Evolutionary conservation across 176 grass and related monocot species (phyloP).

Genomic region (Puccinellia tenuiflora): DNA sequence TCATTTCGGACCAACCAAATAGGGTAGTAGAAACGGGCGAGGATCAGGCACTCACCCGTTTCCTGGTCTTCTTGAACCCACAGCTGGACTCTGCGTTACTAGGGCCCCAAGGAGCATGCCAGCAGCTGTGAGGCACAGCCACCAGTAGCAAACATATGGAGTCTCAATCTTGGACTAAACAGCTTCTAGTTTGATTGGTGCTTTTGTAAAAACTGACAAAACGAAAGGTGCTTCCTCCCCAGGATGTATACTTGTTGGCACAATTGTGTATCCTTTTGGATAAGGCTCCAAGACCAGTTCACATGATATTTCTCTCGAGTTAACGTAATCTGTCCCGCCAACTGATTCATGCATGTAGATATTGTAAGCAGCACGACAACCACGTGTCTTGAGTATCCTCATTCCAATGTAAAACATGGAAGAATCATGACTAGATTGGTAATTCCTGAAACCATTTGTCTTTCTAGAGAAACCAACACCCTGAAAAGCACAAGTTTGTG

Average conservation of each 20-base stretch:
- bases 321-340: constrained; percentile 95
- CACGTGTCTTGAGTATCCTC: constrained; percentile 97
- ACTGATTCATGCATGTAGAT: constrained; percentile 99
- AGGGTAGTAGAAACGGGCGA: neutral
- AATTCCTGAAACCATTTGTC: constrained; percentile 85
- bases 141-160: constrained; percentile 10
- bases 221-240: constrained; percentile 99
- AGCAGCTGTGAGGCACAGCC: constrained; percentile 19
- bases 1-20: neutral
- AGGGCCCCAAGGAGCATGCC: neutral
- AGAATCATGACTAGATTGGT: constrained; percentile 93
- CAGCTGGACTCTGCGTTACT: constrained; percentile 23
- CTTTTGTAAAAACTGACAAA: constrained; percentile 98
- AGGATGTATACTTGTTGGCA: constrained; percentile 95
- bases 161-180: constrained; percentile 47
- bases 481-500: constrained; percentile 46
- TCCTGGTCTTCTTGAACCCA: constrained; percentile 19
- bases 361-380: constrained; percentile 90
- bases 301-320: constrained; percentile 97
- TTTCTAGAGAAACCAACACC: constrained; percentile 97
- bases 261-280: constrained; percentile 98
- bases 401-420: constrained; percentile 97
- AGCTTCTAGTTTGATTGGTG: constrained; percentile 85
- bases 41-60: constrained; percentile 25
- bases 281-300: constrained; percentile 96